Conservation (phyloP, 805 yeast genomes). For the Candida anglica region DNA sequence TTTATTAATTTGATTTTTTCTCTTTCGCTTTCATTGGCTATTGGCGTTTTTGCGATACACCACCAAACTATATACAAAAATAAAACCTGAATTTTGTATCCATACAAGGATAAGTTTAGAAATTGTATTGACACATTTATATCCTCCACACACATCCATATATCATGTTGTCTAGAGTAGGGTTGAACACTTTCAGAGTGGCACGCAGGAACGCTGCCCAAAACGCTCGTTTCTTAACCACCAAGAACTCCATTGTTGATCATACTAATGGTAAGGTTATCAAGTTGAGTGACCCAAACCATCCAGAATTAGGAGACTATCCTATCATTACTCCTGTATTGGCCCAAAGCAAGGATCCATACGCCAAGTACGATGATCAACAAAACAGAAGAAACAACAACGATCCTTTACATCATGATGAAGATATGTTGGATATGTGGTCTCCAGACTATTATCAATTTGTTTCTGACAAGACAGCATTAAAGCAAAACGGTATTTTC, state of each 20-base stretch:
- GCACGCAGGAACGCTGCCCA: slow-evolving; percentile 6
- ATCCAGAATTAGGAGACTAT: slow-evolving; percentile 52
- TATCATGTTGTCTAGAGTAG: slow-evolving; percentile 28
- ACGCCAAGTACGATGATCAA: slow-evolving; percentile 70
- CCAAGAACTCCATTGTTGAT: slow-evolving; percentile 35
- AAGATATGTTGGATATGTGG: slow-evolving; percentile 79
- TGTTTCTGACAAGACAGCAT: slow-evolving; percentile 59
- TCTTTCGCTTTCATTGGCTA: slow-evolving; percentile 15
- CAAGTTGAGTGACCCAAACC: slow-evolving; percentile 36
- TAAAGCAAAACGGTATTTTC: slow-evolving; percentile 53
- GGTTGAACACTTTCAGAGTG: slow-evolving; percentile 14
- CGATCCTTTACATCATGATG: slow-evolving; percentile 68
- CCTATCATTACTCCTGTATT: slow-evolving; percentile 56
- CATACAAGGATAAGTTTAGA: too few species aligned
- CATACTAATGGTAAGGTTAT: slow-evolving; percentile 36
- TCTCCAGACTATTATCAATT: slow-evolving; percentile 71
- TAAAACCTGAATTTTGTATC: too few species aligned
- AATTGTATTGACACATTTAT: too few species aligned
- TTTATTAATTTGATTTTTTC: too few species aligned
- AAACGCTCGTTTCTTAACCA: slow-evolving; percentile 18
- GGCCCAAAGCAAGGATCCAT: slow-evolving; percentile 68
- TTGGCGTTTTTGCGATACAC: not conserved
- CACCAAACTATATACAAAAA: not conserved
- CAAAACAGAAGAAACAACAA: slow-evolving; percentile 76
- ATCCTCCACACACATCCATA: not conserved